Conservation (phyloP, 1,284 basidiomycete genomes). For the Lignosus rhinocerotis region DNA sequence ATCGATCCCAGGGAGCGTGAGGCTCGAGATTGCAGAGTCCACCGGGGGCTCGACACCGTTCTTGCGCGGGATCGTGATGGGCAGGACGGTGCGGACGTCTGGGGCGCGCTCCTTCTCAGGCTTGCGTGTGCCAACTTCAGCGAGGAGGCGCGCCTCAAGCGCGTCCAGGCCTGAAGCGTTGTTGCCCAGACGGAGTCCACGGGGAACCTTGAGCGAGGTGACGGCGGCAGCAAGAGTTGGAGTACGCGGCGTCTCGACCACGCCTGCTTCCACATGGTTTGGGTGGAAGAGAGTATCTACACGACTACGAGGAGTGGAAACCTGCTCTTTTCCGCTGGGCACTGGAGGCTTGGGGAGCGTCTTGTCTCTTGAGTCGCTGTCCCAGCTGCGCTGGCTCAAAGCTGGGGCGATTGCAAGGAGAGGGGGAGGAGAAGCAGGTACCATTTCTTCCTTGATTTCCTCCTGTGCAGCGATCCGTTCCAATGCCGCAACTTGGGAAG, state of each 20-base stretch:
- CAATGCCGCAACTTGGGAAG: conserved; percentile 55
- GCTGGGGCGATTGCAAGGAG: conserved; percentile 14
- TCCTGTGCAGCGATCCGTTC: conserved; percentile 69
- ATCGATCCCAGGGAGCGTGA: conserved; percentile 57
- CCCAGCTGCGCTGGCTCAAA: conserved; percentile 6
- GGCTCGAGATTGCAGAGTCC: conserved; percentile 74
- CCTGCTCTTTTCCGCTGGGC: conserved; percentile 20
- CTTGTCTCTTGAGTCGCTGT: conserved; percentile 44
- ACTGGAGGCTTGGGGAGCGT: conserved; percentile 60
- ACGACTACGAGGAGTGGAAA: conserved; percentile 26
- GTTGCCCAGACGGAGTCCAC: conserved; percentile 17
- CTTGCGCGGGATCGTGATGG: conserved; percentile 43
- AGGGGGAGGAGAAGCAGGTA: conserved; percentile 20
- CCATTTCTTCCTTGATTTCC: conserved; percentile 19
- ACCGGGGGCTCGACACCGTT: conserved; percentile 46
- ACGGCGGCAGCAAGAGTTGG: conserved; percentile 50
- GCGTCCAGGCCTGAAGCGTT: conserved; percentile 57
- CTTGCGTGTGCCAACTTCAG: conserved; percentile 69
- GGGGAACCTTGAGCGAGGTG: conserved; percentile 38
- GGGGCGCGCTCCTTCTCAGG: conserved; percentile 36
- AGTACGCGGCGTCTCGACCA: conserved; percentile 45
- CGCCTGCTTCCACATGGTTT: conserved; percentile 3
- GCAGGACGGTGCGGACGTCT: conserved; percentile 51
- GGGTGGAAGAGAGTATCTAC: conserved; percentile 36
- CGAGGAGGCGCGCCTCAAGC: conserved; percentile 58